Percentiles rank a stretch among this genome's conserved stretches.
phyloP scores from a whole-genome alignment of 2,329 filamentous ascomycete genomes.

The Thelonectria blattea region DNA sequence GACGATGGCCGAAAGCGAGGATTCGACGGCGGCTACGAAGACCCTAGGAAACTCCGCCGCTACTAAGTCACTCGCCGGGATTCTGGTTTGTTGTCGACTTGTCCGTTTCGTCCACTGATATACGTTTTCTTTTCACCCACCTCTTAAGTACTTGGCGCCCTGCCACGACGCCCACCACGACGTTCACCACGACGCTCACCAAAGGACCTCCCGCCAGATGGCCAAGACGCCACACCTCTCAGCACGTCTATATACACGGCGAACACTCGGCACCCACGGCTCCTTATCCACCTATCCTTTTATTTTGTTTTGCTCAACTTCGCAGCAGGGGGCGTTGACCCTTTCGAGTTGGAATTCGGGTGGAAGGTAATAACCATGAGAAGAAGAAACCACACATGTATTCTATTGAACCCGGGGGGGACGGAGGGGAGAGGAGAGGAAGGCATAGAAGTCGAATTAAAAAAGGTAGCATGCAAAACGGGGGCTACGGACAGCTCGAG shows the following conservation, averaged over 20 bases:
- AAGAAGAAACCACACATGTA: conserved; percentile 35
- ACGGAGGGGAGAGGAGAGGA: conserved; percentile 17
- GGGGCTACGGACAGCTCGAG: conserved; percentile 37
- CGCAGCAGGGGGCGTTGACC: background rate
- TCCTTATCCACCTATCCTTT: background rate
- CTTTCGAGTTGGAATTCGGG: conserved; percentile 21
- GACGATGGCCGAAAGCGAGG: conserved; percentile 70
- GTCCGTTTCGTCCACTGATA: conserved; percentile 30
- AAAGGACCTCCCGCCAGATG: conserved; percentile 1
- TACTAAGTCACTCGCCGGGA: conserved; percentile 50
- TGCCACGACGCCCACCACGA: conserved; percentile 13
- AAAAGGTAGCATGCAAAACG: conserved; percentile 24
- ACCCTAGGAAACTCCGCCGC: conserved; percentile 70
- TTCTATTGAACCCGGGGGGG: conserved; percentile 39
- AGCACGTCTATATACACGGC: background rate
- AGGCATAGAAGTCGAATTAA: conserved; percentile 24
- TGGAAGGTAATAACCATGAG: conserved; percentile 32
- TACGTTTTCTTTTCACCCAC: conserved; percentile 30
- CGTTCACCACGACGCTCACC: conserved; percentile 14
- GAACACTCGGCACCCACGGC: conserved; percentile 8
- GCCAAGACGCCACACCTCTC: conserved; percentile 3
- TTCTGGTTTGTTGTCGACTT: conserved; percentile 36
- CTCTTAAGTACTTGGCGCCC: conserved; percentile 25
- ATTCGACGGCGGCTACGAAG: conserved; percentile 83
- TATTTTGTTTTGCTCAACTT: conserved; percentile 8